Percentiles rank a stretch among this genome's conserved stretches.
Evolutionary conservation across 2,329 filamentous ascomycete genomes (phyloP).

Genomic region (Pseudopyrenochaeta lycopersici): DNA sequence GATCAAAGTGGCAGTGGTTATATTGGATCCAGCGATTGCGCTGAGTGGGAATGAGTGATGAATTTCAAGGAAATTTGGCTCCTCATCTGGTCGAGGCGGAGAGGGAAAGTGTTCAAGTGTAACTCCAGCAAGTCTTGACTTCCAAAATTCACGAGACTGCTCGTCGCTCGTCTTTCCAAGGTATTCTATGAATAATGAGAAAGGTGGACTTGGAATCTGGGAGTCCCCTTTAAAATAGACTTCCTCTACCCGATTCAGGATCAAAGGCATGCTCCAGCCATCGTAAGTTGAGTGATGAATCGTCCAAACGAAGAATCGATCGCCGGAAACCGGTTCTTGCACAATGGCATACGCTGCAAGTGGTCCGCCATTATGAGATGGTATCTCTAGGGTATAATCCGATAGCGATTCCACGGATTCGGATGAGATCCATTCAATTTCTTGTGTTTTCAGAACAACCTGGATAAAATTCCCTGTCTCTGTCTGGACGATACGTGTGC

Average conservation of each 20-base stretch:
- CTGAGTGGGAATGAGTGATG: not conserved
- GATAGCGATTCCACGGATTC: too few species aligned
- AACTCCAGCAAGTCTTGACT: constrained; percentile 1
- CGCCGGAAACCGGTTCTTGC: not conserved
- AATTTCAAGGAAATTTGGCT: constrained; percentile 2
- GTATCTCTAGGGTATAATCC: too few species aligned
- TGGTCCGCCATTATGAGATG: not conserved
- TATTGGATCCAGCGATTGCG: not conserved
- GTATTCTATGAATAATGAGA: not conserved
- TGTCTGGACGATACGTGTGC: too few species aligned
- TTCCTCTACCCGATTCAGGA: constrained; percentile 1
- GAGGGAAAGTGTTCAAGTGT: not conserved
- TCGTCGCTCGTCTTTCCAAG: not conserved
- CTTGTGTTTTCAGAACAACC: too few species aligned
- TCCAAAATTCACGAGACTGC: not conserved
- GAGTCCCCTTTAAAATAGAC: not conserved
- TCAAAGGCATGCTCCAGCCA: constrained; percentile 4
- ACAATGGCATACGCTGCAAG: not conserved
- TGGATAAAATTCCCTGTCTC: too few species aligned
- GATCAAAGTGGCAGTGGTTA: not conserved
- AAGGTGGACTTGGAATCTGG: not conserved
- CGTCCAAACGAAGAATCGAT: constrained; percentile 4
- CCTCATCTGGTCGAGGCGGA: not conserved
- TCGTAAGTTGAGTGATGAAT: constrained; percentile 9
- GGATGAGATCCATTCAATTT: too few species aligned